Evolutionary conservation across 139 green algal genomes (phyloP), one percentile per base, ranked within the genome.

Genomic region (Volvox africanus): DNA sequence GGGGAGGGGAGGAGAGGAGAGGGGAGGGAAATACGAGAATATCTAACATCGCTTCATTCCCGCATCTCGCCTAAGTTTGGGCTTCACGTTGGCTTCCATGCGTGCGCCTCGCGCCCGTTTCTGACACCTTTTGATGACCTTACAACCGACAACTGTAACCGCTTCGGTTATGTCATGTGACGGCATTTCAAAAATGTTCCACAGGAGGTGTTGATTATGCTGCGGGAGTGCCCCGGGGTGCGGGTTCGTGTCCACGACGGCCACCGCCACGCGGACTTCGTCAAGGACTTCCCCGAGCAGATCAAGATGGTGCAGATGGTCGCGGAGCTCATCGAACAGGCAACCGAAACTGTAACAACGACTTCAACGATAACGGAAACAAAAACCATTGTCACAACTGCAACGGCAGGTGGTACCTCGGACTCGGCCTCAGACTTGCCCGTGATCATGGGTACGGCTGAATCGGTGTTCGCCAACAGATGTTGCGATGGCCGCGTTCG

Each of bases 261-360:
- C 44, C 88, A 93, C 75, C 30, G 50, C 28, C 93, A 95, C 71
- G 93, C 93, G 13, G 88, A 92, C 78, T 95, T 93, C 85, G 79
- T 95, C 79, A 84, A 89, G 62, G 91, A 95, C 80, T 55, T 92
- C 61, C 68, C 55, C 69, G 91, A 85, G 92, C 92, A 94, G 92
- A 33, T 78, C 28, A 33, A 76, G 11, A 92, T 94, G 65, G 78
- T 94, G 55, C 36, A 87, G 84, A 62, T 91, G 88, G 76, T 92
- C 82, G 83, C 91, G 79, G 76, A 77, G 75, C 75, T 94, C 36
- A 14, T 91, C 17, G 16, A 71, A 20, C 26, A 26, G 26, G 80
- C 80, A 26, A 44, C 26, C 26, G 24, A 1, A 37, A n/a, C 80
- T 71, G 37, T 1, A 44, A 37, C 77, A 83, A 26, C 62, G 19